Conservation (phyloP, 129 eudicot species). For the carrot (Daucus carota) region DH1_v3.0 NC_030382.2:41534001-41534500, state of each 20-base stretch:
- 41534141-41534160: slow-evolving; percentile 93
- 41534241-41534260: slow-evolving; percentile 21
- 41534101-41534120: slow-evolving; percentile 71
- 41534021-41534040: slow-evolving; percentile 93
- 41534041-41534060: slow-evolving; percentile 92
- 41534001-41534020: slow-evolving; percentile 90
- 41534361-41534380: neutral
- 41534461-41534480: slow-evolving; percentile 7
- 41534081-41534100: slow-evolving; percentile 58
- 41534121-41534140: slow-evolving; percentile 91
- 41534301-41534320: neutral
- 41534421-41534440: slow-evolving; percentile 6
- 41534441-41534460: slow-evolving; percentile 3
- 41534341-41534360: slow-evolving; percentile 4
- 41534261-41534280: neutral
- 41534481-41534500: slow-evolving; percentile 1
- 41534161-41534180: slow-evolving; percentile 96
- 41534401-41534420: neutral
- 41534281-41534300: slow-evolving; percentile 1
- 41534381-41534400: slow-evolving; percentile 2
- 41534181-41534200: slow-evolving; percentile 98
- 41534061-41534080: slow-evolving; percentile 77
- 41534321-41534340: neutral
- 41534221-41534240: slow-evolving; percentile 48
- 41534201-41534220: slow-evolving; percentile 88